A percentile compares a stretch with the other conserved stretches of the same genome.
Conservation (phyloP, 768 basidiomycete genomes). For the Pulveroboletus sp. region DNA sequence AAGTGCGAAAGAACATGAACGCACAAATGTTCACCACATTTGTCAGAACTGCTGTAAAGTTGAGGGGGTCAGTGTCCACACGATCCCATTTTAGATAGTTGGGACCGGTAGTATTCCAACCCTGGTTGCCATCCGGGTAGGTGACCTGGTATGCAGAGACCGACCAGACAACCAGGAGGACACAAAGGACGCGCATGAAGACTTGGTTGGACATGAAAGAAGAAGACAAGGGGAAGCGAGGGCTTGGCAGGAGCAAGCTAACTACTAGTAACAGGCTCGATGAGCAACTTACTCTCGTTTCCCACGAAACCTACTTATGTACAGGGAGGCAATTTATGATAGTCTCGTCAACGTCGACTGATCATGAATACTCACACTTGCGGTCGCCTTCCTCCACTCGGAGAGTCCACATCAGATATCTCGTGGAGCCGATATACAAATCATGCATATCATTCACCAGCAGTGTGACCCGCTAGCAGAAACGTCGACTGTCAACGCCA, state of each 20-base stretch:
- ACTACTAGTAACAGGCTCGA: too few species aligned
- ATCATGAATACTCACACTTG: slow-evolving; percentile 6
- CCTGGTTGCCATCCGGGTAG: slow-evolving; percentile 41
- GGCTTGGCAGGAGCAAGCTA: slow-evolving; percentile 1
- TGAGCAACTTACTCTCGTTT: slow-evolving; percentile 12
- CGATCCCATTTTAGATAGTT: slow-evolving; percentile 59
- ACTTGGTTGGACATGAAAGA: slow-evolving; percentile 4
- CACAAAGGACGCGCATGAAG: slow-evolving; percentile 42
- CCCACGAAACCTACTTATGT: slow-evolving; percentile 17
- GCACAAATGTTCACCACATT: slow-evolving; percentile 47
- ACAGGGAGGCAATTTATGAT: background rate
- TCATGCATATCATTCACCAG: slow-evolving; percentile 8
- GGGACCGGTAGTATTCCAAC: slow-evolving; percentile 58
- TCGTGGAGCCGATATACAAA: background rate
- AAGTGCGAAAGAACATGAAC: background rate
- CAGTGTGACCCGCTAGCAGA: background rate
- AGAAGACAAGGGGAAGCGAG: slow-evolving; percentile 9
- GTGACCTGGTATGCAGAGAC: slow-evolving; percentile 64
- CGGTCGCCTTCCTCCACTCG: background rate
- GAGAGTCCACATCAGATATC: background rate
- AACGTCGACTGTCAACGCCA: background rate
- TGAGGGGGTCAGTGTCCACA: slow-evolving; percentile 63
- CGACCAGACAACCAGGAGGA: slow-evolving; percentile 53
- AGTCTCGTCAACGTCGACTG: background rate
- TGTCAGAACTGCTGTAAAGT: slow-evolving; percentile 67